A percentile compares a stretch with the other conserved stretches of the same genome.
phyloP scores from a whole-genome alignment of 1,139 yeast species.

The Candida anutae region DNA sequence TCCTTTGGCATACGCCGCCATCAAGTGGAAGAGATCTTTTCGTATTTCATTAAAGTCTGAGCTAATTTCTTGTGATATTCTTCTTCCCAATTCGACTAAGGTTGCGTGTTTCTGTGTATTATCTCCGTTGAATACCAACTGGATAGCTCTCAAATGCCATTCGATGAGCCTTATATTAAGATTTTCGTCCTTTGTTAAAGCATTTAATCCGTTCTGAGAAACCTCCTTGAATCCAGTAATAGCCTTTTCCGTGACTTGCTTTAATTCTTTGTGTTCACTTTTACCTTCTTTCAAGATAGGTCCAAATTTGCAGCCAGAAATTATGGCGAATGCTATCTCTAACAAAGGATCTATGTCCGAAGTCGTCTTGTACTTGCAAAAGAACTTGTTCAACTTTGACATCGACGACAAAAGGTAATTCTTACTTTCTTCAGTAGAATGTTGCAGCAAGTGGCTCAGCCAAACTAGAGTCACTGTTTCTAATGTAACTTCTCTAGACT shows the following conservation, averaged over 20 bases:
- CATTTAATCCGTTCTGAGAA: background rate
- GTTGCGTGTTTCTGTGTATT: background rate
- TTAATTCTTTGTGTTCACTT: slow-evolving; percentile 1
- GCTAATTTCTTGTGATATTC: background rate
- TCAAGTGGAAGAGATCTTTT: slow-evolving; percentile 18
- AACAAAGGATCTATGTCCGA: slow-evolving; percentile 8
- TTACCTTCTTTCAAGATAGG: slow-evolving; percentile 1
- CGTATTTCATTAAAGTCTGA: background rate
- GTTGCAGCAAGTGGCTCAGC: slow-evolving; percentile 20
- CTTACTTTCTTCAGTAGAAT: slow-evolving; percentile 11
- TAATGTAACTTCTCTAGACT: slow-evolving; percentile 8
- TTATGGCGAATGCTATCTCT: slow-evolving; percentile 12
- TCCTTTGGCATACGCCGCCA: slow-evolving; percentile 11
- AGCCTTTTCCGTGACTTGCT: background rate
- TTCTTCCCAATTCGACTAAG: background rate
- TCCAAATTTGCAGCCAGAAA: too few relatives aligned
- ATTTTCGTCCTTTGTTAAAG: background rate
- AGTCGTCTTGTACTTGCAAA: slow-evolving; percentile 3
- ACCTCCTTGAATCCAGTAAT: background rate
- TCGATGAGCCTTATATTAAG: slow-evolving; percentile 1
- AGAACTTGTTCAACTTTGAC: slow-evolving; percentile 4
- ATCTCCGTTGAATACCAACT: background rate
- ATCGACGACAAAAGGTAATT: slow-evolving; percentile 11
- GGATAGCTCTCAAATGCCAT: slow-evolving; percentile 1
- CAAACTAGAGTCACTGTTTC: slow-evolving; percentile 21